Evolutionary conservation across 2,329 filamentous ascomycete genomes (phyloP).

Genomic region (Calycina marina): DNA sequence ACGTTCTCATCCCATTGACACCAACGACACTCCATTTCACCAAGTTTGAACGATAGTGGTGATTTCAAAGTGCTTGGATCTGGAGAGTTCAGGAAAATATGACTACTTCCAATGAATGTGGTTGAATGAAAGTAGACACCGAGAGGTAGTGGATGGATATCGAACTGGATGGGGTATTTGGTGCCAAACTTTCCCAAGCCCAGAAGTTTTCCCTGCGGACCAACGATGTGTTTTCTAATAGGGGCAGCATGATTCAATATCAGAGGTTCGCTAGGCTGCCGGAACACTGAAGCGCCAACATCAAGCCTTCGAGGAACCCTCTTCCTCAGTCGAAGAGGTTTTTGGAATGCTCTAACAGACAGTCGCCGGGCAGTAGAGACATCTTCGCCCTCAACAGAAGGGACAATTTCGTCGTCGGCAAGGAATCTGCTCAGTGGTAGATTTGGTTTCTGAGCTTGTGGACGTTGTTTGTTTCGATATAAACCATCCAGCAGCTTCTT

Average conservation of each 20-base stretch:
- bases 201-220: constrained; percentile 26
- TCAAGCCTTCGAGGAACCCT: constrained; percentile 18
- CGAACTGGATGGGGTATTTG: constrained; percentile 46
- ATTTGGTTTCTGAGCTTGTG: constrained; percentile 16
- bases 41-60: constrained; percentile 30
- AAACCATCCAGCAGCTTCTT: constrained; percentile 41
- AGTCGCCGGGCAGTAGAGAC: background rate
- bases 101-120: constrained; percentile 42
- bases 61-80: constrained; percentile 13
- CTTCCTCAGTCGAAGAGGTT: constrained; percentile 11
- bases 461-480: constrained; percentile 29
- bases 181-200: constrained; percentile 47
- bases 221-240: constrained; percentile 9
- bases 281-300: constrained; percentile 20
- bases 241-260: constrained; percentile 15
- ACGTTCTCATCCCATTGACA: constrained; percentile 39
- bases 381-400: constrained; percentile 4
- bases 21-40: constrained; percentile 37
- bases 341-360: background rate
- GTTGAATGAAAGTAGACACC: constrained; percentile 44
- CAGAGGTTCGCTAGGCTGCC: constrained; percentile 21
- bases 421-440: constrained; percentile 26
- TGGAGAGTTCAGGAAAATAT: constrained; percentile 24
- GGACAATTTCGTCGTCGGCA: constrained; percentile 11
- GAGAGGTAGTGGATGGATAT: constrained; percentile 40